phyloP scores from a whole-genome alignment of 805 yeast genomes.

The Naumovozyma baii region DNA sequence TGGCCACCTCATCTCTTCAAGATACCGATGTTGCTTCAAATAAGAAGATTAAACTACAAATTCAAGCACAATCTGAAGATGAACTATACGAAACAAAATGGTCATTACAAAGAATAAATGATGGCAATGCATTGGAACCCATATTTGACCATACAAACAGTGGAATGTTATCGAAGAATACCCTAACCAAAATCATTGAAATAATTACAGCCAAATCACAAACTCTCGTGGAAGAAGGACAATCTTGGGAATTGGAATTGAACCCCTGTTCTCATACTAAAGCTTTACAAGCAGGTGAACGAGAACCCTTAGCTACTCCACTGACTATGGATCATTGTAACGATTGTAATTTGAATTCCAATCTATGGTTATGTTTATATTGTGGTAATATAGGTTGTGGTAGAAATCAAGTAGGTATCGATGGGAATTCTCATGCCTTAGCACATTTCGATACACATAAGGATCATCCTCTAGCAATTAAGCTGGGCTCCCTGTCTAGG shows the following conservation, averaged over 20 bases:
- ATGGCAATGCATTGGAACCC: background rate
- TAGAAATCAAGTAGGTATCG: constrained; percentile 81
- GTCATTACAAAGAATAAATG: constrained; percentile 12
- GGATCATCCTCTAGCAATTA: constrained; percentile 76
- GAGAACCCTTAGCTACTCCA: constrained; percentile 4
- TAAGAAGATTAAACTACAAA: constrained; percentile 27
- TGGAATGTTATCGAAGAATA: constrained; percentile 1
- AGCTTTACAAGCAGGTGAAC: constrained; percentile 29
- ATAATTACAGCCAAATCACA: constrained; percentile 25
- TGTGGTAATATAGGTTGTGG: constrained; percentile 97
- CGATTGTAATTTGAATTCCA: constrained; percentile 56
- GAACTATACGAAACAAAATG: constrained; percentile 25
- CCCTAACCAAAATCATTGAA: constrained; percentile 10
- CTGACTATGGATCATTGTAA: constrained; percentile 38
- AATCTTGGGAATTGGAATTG: constrained; percentile 88
- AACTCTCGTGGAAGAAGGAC: constrained; percentile 45
- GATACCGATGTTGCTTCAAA: too few species aligned
- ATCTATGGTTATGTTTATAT: constrained; percentile 83
- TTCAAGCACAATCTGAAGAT: constrained; percentile 24
- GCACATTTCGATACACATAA: constrained; percentile 46
- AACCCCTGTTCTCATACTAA: constrained; percentile 69
- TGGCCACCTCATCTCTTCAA: too few species aligned
- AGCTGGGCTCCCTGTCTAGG: constrained; percentile 76
- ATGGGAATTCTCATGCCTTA: constrained; percentile 91
- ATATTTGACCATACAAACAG: constrained; percentile 1